Conservation (phyloP, 2,329 filamentous ascomycete genomes). For the Diplodia corticola region DNA sequence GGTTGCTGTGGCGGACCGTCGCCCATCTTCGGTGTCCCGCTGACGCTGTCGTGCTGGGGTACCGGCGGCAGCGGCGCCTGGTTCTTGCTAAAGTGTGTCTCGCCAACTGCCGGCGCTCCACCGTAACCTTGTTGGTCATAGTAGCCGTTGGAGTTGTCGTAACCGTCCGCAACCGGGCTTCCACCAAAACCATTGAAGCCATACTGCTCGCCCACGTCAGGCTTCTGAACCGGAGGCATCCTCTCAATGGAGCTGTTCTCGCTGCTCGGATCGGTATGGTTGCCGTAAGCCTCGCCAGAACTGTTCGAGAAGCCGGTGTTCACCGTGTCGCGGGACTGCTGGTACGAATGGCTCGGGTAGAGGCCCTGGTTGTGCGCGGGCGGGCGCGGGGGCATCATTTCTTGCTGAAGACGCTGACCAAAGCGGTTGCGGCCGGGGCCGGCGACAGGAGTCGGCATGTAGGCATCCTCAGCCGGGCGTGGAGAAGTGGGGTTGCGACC, state of each 20-base stretch:
- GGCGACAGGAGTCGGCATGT: conserved; percentile 36
- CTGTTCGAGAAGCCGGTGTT: conserved; percentile 74
- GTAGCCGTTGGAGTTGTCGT: conserved; percentile 26
- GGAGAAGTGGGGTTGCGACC: conserved; percentile 26
- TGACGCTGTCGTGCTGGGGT: conserved; percentile 8
- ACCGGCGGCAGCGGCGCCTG: conserved; percentile 2
- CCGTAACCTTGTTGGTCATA: conserved; percentile 12
- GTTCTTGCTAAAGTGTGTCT: not conserved
- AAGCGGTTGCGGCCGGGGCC: conserved; percentile 40
- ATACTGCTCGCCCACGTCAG: conserved; percentile 50
- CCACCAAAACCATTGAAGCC: conserved; percentile 58
- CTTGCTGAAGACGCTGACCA: conserved; percentile 45
- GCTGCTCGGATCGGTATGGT: conserved; percentile 87
- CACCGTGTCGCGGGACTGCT: conserved; percentile 84
- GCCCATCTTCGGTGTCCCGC: conserved; percentile 26
- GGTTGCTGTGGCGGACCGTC: conserved; percentile 20
- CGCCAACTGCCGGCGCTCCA: conserved; percentile 12
- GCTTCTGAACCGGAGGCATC: conserved; percentile 47
- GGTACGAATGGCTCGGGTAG: conserved; percentile 59
- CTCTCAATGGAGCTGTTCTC: conserved; percentile 91
- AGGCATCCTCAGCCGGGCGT: conserved; percentile 29
- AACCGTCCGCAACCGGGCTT: conserved; percentile 45
- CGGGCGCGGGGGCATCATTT: conserved; percentile 32
- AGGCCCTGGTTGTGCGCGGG: conserved; percentile 44
- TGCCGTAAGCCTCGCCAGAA: conserved; percentile 71